Conservation (phyloP, 2,329 filamentous ascomycete genomes). For the Pseudogymnoascus sp. region DNA sequence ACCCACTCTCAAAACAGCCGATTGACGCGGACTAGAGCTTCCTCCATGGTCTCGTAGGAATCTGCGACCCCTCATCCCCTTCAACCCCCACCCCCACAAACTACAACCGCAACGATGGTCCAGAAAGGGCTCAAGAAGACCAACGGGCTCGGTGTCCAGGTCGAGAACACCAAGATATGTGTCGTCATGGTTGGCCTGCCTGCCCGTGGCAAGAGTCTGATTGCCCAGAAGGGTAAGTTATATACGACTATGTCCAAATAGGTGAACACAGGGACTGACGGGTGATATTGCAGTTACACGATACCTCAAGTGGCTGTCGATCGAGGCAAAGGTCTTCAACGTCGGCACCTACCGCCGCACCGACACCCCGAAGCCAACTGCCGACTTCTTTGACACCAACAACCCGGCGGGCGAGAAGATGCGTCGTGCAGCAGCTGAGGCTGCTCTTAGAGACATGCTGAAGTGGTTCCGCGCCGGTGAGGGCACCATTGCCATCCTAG, state of each 20-base stretch:
- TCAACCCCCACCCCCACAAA: neutral
- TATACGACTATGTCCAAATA: neutral
- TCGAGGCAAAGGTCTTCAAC: conserved; percentile 91
- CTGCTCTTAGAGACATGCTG: conserved; percentile 88
- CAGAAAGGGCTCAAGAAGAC: conserved; percentile 19
- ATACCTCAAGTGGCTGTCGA: conserved; percentile 94
- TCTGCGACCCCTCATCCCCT: neutral
- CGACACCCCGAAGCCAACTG: conserved; percentile 80
- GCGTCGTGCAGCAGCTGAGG: conserved; percentile 80
- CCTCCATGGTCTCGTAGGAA: conserved; percentile 7
- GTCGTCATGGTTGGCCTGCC: conserved; percentile 98
- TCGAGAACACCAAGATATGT: conserved; percentile 92
- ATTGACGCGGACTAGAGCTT: conserved; percentile 5
- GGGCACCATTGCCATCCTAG: conserved; percentile 85
- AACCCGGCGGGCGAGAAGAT: conserved; percentile 88
- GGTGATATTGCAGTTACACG: conserved; percentile 61
- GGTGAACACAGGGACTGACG: neutral
- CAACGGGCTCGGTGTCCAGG: conserved; percentile 71
- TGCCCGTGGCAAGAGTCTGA: conserved; percentile 92
- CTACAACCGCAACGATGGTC: neutral
- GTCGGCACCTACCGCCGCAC: conserved; percentile 91
- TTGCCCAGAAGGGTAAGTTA: conserved; percentile 85
- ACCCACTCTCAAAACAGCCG: neutral
- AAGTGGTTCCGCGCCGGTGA: conserved; percentile 74
- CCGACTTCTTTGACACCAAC: conserved; percentile 89